Conservation (phyloP, 306 rosid species). For the Styphnolobium japonicum region DNA sequence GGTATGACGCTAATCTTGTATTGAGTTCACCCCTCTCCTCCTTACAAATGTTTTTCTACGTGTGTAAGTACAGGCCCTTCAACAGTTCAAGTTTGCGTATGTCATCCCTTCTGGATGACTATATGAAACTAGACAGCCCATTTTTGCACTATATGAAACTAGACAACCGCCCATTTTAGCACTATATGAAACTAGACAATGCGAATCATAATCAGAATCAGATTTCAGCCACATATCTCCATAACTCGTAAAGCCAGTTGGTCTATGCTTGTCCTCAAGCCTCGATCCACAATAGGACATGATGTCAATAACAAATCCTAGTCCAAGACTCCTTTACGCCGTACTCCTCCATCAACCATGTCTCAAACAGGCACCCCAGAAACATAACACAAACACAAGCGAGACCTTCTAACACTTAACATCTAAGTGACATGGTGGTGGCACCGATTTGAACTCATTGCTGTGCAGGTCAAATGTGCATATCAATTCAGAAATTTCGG, state of each 20-base stretch:
- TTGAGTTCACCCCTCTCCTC: too few species aligned
- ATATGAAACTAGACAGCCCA: too few species aligned
- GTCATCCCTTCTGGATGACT: too few species aligned
- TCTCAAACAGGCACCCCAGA: not conserved
- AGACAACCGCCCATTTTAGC: too few species aligned
- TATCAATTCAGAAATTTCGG: not conserved
- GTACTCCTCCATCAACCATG: conserved; percentile 27
- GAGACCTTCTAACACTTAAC: conserved; percentile 2
- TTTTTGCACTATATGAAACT: too few species aligned
- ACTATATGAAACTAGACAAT: conserved; percentile 15
- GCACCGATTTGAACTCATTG: conserved; percentile 5
- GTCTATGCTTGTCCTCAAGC: conserved; percentile 20
- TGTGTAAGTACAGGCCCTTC: too few species aligned
- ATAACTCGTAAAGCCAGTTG: conserved; percentile 25
- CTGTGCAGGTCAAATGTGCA: conserved; percentile 24
- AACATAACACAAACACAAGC: conserved; percentile 31
- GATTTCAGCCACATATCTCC: conserved; percentile 37
- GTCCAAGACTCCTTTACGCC: conserved; percentile 25
- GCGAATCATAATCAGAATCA: not conserved
- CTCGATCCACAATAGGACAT: conserved; percentile 14
- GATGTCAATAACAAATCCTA: conserved; percentile 10
- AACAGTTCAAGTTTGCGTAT: too few species aligned
- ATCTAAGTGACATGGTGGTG: conserved; percentile 13
- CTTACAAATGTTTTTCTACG: too few species aligned
- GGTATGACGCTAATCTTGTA: too few species aligned